phyloP scores from a whole-genome alignment of 2,329 filamentous ascomycete species.

The Stenocarpella maydis region DNA sequence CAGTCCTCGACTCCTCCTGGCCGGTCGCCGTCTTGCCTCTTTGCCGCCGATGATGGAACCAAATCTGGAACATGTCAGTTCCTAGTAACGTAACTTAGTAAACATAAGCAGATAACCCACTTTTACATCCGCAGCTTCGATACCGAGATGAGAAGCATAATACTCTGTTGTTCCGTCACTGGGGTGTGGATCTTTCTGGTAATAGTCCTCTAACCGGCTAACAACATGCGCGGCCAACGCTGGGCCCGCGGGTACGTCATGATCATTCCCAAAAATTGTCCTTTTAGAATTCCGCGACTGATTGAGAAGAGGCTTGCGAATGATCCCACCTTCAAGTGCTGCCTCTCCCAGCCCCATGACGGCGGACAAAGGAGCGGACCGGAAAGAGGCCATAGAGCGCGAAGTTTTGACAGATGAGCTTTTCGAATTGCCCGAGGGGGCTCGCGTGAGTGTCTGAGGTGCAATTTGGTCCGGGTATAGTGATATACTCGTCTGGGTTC shows the following conservation, averaged over 20 bases:
- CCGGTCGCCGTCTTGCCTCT: conserved; percentile 55
- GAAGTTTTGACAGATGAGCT: conserved; percentile 21
- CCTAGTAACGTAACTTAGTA: neutral
- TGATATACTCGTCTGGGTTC: conserved; percentile 11
- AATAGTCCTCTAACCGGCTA: conserved; percentile 62
- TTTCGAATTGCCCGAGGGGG: conserved; percentile 20
- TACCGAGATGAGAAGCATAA: conserved; percentile 62
- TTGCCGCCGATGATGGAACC: conserved; percentile 63
- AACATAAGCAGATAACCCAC: conserved; percentile 43
- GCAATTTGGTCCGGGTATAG: neutral
- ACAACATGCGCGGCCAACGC: conserved; percentile 59
- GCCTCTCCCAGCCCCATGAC: conserved; percentile 31
- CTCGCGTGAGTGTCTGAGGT: conserved; percentile 5
- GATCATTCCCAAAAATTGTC: conserved; percentile 46
- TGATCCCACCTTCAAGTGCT: conserved; percentile 43
- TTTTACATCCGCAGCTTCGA: conserved; percentile 59
- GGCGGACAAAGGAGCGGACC: conserved; percentile 14
- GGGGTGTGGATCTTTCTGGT: conserved; percentile 55
- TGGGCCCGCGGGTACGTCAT: conserved; percentile 52
- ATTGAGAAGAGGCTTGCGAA: conserved; percentile 54
- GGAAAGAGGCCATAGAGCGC: conserved; percentile 2
- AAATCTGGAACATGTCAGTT: conserved; percentile 44
- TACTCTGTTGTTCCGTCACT: conserved; percentile 60
- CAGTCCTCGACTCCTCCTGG: conserved; percentile 54
- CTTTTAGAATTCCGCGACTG: conserved; percentile 52